phyloP scores from a whole-genome alignment of 805 yeast genomes.

The Wickerhamiella spandovensis region DNA sequence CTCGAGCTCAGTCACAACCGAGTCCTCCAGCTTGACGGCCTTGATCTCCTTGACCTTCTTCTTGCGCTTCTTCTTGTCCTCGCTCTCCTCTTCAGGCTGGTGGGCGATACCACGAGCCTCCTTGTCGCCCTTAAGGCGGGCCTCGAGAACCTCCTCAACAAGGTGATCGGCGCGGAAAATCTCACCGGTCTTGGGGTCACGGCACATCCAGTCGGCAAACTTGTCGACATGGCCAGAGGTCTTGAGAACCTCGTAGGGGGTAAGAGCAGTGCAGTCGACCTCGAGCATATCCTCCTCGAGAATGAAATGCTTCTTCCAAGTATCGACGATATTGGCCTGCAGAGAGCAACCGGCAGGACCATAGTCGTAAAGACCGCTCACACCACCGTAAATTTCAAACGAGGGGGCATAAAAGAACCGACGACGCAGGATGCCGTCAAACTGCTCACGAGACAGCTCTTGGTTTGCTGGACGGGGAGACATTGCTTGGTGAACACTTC shows the following conservation, averaged over 20 bases:
- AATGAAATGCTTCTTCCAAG: conserved; percentile 95
- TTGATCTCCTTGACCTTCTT: conserved; percentile 93
- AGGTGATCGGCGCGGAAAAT: conserved; percentile 97
- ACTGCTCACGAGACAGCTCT: conserved; percentile 63
- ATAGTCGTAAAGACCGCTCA: conserved; percentile 91
- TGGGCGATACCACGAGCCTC: conserved; percentile 78
- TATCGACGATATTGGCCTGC: conserved; percentile 88
- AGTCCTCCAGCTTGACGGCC: conserved; percentile 75
- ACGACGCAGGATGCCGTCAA: conserved; percentile 85
- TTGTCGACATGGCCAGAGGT: conserved; percentile 99
- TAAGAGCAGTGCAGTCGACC: conserved; percentile 94
- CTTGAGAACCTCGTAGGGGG: conserved; percentile 94
- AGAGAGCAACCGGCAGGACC: conserved; percentile 99
- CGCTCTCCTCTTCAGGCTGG: conserved; percentile 56
- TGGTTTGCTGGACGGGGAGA: conserved; percentile 16
- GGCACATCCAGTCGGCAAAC: conserved; percentile 99
- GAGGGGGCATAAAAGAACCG: conserved; percentile 97
- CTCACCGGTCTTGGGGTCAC: conserved; percentile 90
- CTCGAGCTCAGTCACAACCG: conserved; percentile 68
- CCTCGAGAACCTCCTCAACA: conserved; percentile 93
- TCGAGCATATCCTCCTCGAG: conserved; percentile 98
- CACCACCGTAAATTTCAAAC: conserved; percentile 96
- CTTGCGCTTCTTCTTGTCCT: conserved; percentile 82
- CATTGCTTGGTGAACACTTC: conserved; percentile 8
- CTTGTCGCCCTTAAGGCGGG: conserved; percentile 91